These are phyloP conservation scores for Conticribra guillardii DNA, from an alignment of 108 stramenopile genomes.

Conservation along the genomic window DNA sequence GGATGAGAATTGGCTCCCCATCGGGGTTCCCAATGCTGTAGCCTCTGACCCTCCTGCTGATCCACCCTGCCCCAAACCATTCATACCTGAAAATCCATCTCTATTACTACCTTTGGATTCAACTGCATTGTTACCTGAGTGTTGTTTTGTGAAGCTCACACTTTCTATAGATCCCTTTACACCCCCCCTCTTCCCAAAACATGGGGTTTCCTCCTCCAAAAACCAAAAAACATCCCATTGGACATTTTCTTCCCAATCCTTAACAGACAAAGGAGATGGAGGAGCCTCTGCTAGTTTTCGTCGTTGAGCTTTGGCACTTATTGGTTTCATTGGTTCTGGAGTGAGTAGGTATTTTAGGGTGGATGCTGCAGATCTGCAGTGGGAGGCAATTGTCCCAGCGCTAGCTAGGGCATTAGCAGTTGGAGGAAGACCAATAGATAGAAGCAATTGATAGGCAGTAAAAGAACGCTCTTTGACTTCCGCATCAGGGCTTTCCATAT, in stretches of 20 bases:
- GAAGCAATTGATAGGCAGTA: slow-evolving; percentile 68
- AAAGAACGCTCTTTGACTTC: slow-evolving; percentile 95
- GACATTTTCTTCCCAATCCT: slow-evolving; percentile 37
- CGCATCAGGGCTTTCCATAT: slow-evolving; percentile 66
- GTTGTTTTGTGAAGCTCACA: slow-evolving; percentile 46
- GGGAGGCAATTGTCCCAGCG: slow-evolving; percentile 30
- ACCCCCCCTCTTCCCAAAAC: slow-evolving; percentile 35
- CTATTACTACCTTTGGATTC: background rate
- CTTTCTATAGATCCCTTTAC: slow-evolving; percentile 39
- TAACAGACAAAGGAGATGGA: slow-evolving; percentile 46
- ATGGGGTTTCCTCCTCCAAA: slow-evolving; percentile 42
- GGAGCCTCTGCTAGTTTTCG: slow-evolving; percentile 67
- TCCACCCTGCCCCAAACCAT: background rate
- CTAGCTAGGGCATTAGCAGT: slow-evolving; percentile 5
- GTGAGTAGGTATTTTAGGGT: slow-evolving; percentile 72
- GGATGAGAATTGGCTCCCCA: slow-evolving; percentile 14
- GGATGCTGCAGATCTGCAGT: slow-evolving; percentile 44
- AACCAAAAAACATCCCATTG: slow-evolving; percentile 48
- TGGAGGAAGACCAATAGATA: slow-evolving; percentile 58
- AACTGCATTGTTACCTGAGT: background rate
- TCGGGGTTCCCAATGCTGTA: slow-evolving; percentile 9
- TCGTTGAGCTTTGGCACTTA: slow-evolving; percentile 82
- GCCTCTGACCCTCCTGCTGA: slow-evolving; percentile 19
- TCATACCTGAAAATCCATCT: background rate
- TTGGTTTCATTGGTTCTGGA: slow-evolving; percentile 90